phyloP scores from a whole-genome alignment of 768 basidiomycete genomes.

The Serendipita vermifera region DNA sequence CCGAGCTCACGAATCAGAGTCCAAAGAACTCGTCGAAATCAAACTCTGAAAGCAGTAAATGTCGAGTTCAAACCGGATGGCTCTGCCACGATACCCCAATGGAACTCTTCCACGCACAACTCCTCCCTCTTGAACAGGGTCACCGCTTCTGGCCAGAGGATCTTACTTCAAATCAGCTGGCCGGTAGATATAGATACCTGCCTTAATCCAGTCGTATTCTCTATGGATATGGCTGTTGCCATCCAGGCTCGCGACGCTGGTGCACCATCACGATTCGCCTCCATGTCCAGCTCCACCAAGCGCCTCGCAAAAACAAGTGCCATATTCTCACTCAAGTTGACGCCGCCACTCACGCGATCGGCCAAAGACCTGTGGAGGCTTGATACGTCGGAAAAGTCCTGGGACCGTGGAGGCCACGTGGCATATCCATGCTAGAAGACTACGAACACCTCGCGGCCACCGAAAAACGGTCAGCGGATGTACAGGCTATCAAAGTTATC shows the following conservation, averaged over 20 bases:
- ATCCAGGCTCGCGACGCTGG: constrained; percentile 78
- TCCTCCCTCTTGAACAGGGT: constrained; percentile 76
- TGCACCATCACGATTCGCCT: constrained; percentile 62
- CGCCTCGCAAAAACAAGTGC: constrained; percentile 65
- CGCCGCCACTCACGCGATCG: constrained; percentile 74
- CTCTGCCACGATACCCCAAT: constrained; percentile 56
- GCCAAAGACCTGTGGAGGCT: constrained; percentile 86
- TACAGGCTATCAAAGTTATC: too few species aligned
- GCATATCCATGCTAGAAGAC: too few species aligned
- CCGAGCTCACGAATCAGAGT: constrained; percentile 62
- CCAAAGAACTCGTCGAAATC: constrained; percentile 56
- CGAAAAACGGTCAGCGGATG: too few species aligned
- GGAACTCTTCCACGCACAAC: constrained; percentile 91
- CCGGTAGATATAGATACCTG: constrained; percentile 73
- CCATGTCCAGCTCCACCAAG: constrained; percentile 65
- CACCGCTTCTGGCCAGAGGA: constrained; percentile 61
- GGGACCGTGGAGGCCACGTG: constrained; percentile 73
- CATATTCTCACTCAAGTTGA: constrained; percentile 71
- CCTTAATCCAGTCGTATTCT: constrained; percentile 76
- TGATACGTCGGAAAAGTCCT: constrained; percentile 92
- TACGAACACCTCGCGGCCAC: too few species aligned
- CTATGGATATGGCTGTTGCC: constrained; percentile 70
- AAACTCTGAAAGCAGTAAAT: constrained; percentile 58
- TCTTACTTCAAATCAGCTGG: constrained; percentile 68
- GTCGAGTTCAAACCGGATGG: constrained; percentile 78